Conservation (phyloP, 345 rosid species). For the Aurinia saxatilis region DNA sequence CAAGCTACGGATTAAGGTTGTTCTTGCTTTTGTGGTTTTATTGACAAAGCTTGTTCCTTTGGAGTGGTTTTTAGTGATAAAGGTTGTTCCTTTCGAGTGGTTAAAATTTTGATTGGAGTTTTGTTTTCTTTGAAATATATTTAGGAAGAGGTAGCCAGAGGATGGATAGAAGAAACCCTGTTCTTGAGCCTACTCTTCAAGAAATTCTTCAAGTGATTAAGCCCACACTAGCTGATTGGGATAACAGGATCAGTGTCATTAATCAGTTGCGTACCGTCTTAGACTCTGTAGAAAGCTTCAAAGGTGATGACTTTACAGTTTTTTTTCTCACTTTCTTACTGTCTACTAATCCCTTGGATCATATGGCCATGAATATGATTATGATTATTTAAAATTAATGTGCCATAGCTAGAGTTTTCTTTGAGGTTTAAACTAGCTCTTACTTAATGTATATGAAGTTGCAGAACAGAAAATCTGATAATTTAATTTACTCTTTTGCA, state of each 20-base stretch:
- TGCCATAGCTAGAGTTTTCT: no score
- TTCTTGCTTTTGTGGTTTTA: no score
- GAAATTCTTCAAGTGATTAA: neutral
- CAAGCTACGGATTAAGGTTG: no score
- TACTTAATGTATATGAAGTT: neutral
- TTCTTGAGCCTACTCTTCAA: no score
- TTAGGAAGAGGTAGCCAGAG: conserved; percentile 9
- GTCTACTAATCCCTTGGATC: neutral
- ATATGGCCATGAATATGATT: neutral
- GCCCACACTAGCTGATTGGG: conserved; percentile 43
- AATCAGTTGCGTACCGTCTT: no score
- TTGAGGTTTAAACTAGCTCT: no score
- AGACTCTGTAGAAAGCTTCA: no score
- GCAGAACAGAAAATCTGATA: neutral
- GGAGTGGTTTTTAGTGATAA: conserved; percentile 18
- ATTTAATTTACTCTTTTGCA: neutral
- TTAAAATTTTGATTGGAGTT: neutral
- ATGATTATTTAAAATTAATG: neutral
- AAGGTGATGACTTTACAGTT: no score
- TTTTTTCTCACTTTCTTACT: no score
- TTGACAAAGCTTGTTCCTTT: no score
- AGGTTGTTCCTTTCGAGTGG: conserved; percentile 16
- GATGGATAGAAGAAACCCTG: conserved; percentile 35
- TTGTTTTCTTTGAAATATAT: neutral
- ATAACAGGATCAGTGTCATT: no score